Percentiles rank a stretch among this genome's conserved stretches.
phyloP scores from a whole-genome alignment of 805 yeast species.

The Starmerella khaoyaiensis region DNA sequence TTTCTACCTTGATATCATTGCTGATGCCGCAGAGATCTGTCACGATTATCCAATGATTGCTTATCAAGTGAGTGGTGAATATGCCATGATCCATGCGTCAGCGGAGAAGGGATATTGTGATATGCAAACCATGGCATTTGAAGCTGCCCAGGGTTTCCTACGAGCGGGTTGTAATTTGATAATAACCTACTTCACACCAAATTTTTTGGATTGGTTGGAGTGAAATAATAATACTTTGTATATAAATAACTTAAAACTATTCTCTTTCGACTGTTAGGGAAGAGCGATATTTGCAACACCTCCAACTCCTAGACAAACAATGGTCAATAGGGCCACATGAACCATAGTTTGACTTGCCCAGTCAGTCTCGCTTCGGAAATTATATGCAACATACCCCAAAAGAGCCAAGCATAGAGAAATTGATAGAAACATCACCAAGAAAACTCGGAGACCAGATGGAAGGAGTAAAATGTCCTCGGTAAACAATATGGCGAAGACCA shows the following conservation, averaged over 20 bases:
- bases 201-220: constrained; percentile 71
- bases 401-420: constrained; percentile 35
- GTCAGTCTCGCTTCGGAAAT: constrained; percentile 33
- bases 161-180: constrained; percentile 93
- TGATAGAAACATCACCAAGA: constrained; percentile 26
- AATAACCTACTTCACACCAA: constrained; percentile 89
- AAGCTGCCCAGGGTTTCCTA: constrained; percentile 77
- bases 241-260: not conserved
- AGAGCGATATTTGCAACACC: constrained; percentile 28
- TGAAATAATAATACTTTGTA: not conserved
- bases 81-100: constrained; percentile 95
- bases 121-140: constrained; percentile 62
- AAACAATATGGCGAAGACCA: constrained; percentile 34
- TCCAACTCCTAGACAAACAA: constrained; percentile 34
- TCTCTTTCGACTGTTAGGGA: constrained; percentile 5
- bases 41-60: constrained; percentile 80
- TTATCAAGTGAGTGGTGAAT: constrained; percentile 95
- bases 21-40: constrained; percentile 75
- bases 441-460: constrained; percentile 22
- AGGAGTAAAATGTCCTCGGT: constrained; percentile 25
- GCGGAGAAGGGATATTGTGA: constrained; percentile 91
- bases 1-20: constrained; percentile 79
- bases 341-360: constrained; percentile 35
- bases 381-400: constrained; percentile 34
- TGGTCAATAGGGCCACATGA: constrained; percentile 32